A percentile compares a stretch with the other conserved stretches of the same genome.
Evolutionary conservation across 2,329 filamentous ascomycete genomes (phyloP).

Genomic region (Talaromyces sp.): DNA sequence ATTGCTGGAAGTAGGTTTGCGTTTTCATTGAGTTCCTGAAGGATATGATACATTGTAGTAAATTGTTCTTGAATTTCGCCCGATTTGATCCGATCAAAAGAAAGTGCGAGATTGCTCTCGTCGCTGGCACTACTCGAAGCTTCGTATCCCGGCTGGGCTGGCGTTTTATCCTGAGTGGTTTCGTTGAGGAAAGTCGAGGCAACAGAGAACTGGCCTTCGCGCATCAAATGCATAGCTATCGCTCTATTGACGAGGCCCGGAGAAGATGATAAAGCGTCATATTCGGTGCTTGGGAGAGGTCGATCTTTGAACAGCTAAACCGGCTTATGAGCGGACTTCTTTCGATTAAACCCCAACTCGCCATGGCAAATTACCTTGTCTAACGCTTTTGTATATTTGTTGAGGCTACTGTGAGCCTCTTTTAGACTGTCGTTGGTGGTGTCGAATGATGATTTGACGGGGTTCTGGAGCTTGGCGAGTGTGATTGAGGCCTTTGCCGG

Average conservation of each 20-base stretch:
- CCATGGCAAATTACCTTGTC: slow-evolving; percentile 60
- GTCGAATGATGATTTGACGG: slow-evolving; percentile 76
- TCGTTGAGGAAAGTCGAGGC: slow-evolving; percentile 81
- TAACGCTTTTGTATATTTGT: slow-evolving; percentile 77
- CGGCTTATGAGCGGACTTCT: background rate
- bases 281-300: slow-evolving; percentile 68
- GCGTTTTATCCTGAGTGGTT: slow-evolving; percentile 46
- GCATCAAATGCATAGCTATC: slow-evolving; percentile 92
- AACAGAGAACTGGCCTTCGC: slow-evolving; percentile 88
- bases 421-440: slow-evolving; percentile 75
- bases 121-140: slow-evolving; percentile 24
- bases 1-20: slow-evolving; percentile 80
- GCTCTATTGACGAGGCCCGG: slow-evolving; percentile 80
- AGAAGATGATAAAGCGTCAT: slow-evolving; percentile 74
- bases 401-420: slow-evolving; percentile 75
- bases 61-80: slow-evolving; percentile 75
- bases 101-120: slow-evolving; percentile 35
- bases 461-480: slow-evolving; percentile 79
- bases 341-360: background rate
- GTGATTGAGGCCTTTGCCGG: slow-evolving; percentile 67
- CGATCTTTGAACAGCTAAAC: slow-evolving; percentile 61
- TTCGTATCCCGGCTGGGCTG: slow-evolving; percentile 25
- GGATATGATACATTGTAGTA: slow-evolving; percentile 82
- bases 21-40: slow-evolving; percentile 67
- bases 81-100: slow-evolving; percentile 57